phyloP scores from a whole-genome alignment of 768 basidiomycete genomes.

The Lactarius hatsudake region DNA sequence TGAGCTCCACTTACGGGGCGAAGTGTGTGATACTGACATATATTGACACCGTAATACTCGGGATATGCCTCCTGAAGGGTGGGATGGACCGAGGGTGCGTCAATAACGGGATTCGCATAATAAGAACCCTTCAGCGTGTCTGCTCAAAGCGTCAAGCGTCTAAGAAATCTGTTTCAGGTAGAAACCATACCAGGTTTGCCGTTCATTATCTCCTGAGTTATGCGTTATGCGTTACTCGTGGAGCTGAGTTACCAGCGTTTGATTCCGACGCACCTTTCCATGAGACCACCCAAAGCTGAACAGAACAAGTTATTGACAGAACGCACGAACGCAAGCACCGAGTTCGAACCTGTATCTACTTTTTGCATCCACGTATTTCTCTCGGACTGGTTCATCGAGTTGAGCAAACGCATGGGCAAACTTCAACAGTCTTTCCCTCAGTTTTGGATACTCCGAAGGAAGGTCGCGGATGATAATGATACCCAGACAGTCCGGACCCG shows the following conservation, averaged over 20 bases:
- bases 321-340: not conserved
- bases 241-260: not conserved
- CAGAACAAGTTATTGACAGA: slow-evolving; percentile 11
- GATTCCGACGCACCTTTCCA: slow-evolving; percentile 62
- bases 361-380: slow-evolving; percentile 68
- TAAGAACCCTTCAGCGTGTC: slow-evolving; percentile 90
- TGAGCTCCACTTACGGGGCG: not conserved
- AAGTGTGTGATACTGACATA: slow-evolving; percentile 54
- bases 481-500: slow-evolving; percentile 69
- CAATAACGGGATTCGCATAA: slow-evolving; percentile 84
- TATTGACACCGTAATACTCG: slow-evolving; percentile 86
- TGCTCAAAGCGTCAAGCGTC: slow-evolving; percentile 30
- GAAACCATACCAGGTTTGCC: slow-evolving; percentile 65
- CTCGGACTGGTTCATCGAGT: slow-evolving; percentile 61
- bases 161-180: not conserved
- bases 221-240: slow-evolving; percentile 10
- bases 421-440: slow-evolving; percentile 71
- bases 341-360: slow-evolving; percentile 69
- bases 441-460: slow-evolving; percentile 56
- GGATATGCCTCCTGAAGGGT: slow-evolving; percentile 57
- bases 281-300: slow-evolving; percentile 94
- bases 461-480: slow-evolving; percentile 82
- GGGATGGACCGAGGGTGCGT: slow-evolving; percentile 57
- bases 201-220: slow-evolving; percentile 86
- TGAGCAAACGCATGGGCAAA: slow-evolving; percentile 74